Conservation (phyloP, 768 basidiomycete species). For the Russula sp. region DNA sequence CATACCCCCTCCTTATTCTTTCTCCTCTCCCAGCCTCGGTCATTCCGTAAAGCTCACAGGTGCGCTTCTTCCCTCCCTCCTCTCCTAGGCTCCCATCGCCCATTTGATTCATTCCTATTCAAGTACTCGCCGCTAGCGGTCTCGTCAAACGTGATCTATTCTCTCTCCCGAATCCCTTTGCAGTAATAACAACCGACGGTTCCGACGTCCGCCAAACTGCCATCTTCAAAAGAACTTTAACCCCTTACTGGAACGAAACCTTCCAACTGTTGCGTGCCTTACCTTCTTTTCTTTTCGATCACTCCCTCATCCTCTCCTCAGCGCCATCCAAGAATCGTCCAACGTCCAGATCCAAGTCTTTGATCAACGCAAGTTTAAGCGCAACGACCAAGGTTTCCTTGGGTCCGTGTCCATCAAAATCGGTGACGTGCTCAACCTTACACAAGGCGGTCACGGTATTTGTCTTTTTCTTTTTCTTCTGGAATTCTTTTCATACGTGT, state of each 20-base stretch:
- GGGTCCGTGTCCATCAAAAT: slow-evolving; percentile 44
- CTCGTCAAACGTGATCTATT: slow-evolving; percentile 74
- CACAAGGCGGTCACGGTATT: slow-evolving; percentile 29
- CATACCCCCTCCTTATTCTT: neutral
- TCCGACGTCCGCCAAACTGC: slow-evolving; percentile 71
- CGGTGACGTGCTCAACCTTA: slow-evolving; percentile 36
- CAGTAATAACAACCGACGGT: slow-evolving; percentile 79
- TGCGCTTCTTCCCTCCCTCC: neutral
- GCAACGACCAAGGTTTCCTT: slow-evolving; percentile 70
- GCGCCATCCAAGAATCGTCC: slow-evolving; percentile 68
- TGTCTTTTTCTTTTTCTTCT: neutral
- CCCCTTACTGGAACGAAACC: slow-evolving; percentile 77
- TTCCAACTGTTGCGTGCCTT: slow-evolving; percentile 63
- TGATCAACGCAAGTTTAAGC: slow-evolving; percentile 84
- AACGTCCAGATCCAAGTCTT: slow-evolving; percentile 81
- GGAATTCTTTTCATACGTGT: neutral
- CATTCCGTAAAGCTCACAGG: slow-evolving; percentile 17
- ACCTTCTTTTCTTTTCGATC: neutral
- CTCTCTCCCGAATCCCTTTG: slow-evolving; percentile 83
- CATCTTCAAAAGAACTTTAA: slow-evolving; percentile 60
- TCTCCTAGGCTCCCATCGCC: neutral
- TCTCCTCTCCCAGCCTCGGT: neutral
- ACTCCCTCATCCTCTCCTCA: slow-evolving; percentile 28
- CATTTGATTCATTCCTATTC: neutral
- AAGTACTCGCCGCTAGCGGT: slow-evolving; percentile 72